Conservation (phyloP, 2,329 filamentous ascomycete species). For the Exophiala alcalophila region DNA sequence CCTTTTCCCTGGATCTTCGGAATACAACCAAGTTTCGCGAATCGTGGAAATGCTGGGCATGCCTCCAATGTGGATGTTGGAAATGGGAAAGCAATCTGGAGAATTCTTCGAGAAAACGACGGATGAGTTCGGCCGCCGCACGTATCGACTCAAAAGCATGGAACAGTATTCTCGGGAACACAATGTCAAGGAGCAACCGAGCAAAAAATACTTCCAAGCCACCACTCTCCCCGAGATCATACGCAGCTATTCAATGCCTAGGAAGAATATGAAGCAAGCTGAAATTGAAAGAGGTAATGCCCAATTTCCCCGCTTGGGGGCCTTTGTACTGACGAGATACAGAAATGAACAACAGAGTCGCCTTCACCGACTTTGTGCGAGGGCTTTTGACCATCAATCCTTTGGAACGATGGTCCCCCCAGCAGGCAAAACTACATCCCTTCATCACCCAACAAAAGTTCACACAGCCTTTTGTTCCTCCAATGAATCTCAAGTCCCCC, state of each 20-base stretch:
- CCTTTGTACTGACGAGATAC: constrained; percentile 28
- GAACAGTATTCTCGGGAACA: constrained; percentile 96
- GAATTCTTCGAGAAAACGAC: constrained; percentile 94
- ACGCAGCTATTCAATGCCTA: constrained; percentile 94
- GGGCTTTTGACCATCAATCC: constrained; percentile 92
- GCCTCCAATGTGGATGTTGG: constrained; percentile 97
- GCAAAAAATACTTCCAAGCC: constrained; percentile 98
- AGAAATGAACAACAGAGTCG: constrained; percentile 98
- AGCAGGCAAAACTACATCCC: constrained; percentile 93
- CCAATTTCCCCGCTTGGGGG: background rate
- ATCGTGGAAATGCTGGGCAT: constrained; percentile 98
- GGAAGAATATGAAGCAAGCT: constrained; percentile 98
- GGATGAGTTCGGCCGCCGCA: constrained; percentile 89
- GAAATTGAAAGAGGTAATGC: constrained; percentile 89
- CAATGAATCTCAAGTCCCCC: constrained; percentile 91
- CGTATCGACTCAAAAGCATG: constrained; percentile 92
- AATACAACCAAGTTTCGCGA: constrained; percentile 96
- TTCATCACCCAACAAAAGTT: constrained; percentile 99
- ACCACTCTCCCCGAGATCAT: constrained; percentile 95
- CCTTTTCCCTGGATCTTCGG: constrained; percentile 92
- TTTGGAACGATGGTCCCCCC: constrained; percentile 93
- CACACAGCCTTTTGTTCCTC: constrained; percentile 91
- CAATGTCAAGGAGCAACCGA: constrained; percentile 94
- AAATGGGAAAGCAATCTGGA: constrained; percentile 95
- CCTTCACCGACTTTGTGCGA: constrained; percentile 97